Evolutionary conservation across 2,329 filamentous ascomycete genomes (phyloP), one percentile per base, ranked within the genome.

Genomic region (Hypoxylon sp.): DNA sequence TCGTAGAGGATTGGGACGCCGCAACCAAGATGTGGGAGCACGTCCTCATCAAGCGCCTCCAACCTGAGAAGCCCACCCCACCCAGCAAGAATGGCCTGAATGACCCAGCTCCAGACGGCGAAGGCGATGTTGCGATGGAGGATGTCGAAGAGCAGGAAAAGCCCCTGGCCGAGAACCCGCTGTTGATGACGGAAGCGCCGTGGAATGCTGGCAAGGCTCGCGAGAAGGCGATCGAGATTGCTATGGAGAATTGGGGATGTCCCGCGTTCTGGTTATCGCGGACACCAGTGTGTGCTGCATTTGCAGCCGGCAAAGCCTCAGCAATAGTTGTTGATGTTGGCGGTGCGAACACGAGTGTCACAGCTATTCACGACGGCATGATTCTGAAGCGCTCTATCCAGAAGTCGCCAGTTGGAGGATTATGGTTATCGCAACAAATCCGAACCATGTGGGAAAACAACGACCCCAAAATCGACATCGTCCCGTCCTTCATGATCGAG

Each of bases 1-100:
- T 94, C 55, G 96, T 99, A 52, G 93, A 98, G 80, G 94, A 99
- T 80, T 99, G 96, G 96, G 96, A 99, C 72, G 90, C 91, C 53
- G 95, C 94, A 29, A 88, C 92, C 67, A 91, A 91, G 79, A 83
- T 98, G 62, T 99, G 95, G 94, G 94, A 98, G 80, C 91, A 97
- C 81, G 90, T 94, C 75, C 92, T 99, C 70, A 92, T 94, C 66
- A 94, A 93, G 74, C 90, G 94, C 70, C 86, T 99, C 72, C 97
- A 96, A 56, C 93, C 93, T 63, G 86, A 90, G 60, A 90, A 89
- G 74, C 88, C 89, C 50, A 89, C 88, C 6, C 87, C 90, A 50
- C 89, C 93, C 0, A 84, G 88, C 19, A 91, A 90, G 77, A 96
- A 97, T 77, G 92, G 93, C 19, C 82, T 95, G 67, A 97, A 96